Evolutionary conservation across 1,284 basidiomycete genomes (phyloP).

Genomic region (Heterobasidion annosum): DNA sequence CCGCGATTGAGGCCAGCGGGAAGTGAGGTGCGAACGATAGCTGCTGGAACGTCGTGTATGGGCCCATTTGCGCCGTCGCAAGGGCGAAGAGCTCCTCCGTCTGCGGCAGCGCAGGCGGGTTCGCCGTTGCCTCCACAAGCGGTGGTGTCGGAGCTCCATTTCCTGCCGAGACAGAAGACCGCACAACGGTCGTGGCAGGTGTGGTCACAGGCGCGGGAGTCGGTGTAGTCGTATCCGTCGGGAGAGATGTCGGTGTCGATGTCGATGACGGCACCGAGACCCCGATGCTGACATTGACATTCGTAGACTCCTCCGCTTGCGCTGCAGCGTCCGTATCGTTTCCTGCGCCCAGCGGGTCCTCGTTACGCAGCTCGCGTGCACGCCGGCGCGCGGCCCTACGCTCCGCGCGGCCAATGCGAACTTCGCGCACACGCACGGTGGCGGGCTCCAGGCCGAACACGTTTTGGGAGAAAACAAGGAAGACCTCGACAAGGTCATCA

Average conservation of each 20-base stretch:
- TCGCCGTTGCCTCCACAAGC: background rate
- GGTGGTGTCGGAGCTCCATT: background rate
- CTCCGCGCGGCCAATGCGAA: conserved; percentile 79
- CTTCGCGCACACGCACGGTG: conserved; percentile 84
- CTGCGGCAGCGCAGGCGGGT: conserved; percentile 9
- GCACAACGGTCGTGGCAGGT: background rate
- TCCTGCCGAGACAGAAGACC: background rate
- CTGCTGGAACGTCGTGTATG: conserved; percentile 86
- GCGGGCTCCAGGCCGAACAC: conserved; percentile 85
- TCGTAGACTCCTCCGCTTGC: conserved; percentile 40
- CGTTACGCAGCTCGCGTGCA: conserved; percentile 48
- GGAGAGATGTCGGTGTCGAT: conserved; percentile 23
- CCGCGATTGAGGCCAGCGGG: conserved; percentile 76
- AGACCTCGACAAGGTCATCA: conserved; percentile 83
- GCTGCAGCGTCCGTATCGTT: conserved; percentile 35
- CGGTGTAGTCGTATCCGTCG: background rate
- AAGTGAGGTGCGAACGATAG: conserved; percentile 75
- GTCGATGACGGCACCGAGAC: conserved; percentile 20
- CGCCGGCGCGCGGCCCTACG: conserved; percentile 72
- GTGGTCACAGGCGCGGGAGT: conserved; percentile 1
- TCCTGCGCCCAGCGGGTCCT: conserved; percentile 27
- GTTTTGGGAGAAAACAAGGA: conserved; percentile 81
- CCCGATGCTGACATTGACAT: conserved; percentile 55
- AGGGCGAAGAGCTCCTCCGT: conserved; percentile 60
- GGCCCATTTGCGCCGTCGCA: conserved; percentile 60